These are phyloP conservation scores for Globisporangium paroecandrum DNA, from an alignment of 352 stramenopile species.

Conservation along the genomic window DNA sequence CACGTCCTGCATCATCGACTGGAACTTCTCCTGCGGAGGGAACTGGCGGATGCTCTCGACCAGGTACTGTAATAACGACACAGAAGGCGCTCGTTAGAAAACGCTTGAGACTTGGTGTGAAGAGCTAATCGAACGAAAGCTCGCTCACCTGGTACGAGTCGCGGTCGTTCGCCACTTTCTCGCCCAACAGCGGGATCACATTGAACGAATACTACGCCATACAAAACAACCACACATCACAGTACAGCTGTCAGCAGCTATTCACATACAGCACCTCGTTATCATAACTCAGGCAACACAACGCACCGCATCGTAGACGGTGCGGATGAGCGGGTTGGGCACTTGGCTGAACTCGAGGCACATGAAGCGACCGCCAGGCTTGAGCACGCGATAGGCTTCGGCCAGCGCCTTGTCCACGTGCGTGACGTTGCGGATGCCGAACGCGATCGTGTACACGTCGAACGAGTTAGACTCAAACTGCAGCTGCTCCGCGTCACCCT, in stretches of 20 bases:
- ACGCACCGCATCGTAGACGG: slow-evolving; percentile 92
- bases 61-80: slow-evolving; percentile 82
- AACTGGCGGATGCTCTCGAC: slow-evolving; percentile 99
- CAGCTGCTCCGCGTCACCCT: slow-evolving; percentile 96
- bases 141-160: slow-evolving; percentile 93
- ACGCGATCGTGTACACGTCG: slow-evolving; percentile 99
- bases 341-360: slow-evolving; percentile 98
- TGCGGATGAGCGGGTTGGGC: slow-evolving; percentile 87
- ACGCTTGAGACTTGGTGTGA: background rate
- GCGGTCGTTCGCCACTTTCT: slow-evolving; percentile 95
- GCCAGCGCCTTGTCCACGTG: slow-evolving; percentile 94
- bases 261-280: background rate
- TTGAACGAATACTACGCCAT: slow-evolving; percentile 94
- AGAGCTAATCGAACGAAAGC: background rate
- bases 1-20: slow-evolving; percentile 91
- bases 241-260: background rate
- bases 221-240: background rate
- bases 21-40: slow-evolving; percentile 94
- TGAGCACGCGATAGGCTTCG: slow-evolving; percentile 95
- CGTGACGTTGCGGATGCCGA: slow-evolving; percentile 98
- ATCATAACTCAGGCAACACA: background rate
- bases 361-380: slow-evolving; percentile 95
- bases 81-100: background rate
- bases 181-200: slow-evolving; percentile 94
- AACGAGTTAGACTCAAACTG: slow-evolving; percentile 95